Percentiles rank a stretch among this genome's conserved stretches.
phyloP scores from a whole-genome alignment of 2,329 filamentous ascomycete species.

The Tolypocladium pustulatum region DNA sequence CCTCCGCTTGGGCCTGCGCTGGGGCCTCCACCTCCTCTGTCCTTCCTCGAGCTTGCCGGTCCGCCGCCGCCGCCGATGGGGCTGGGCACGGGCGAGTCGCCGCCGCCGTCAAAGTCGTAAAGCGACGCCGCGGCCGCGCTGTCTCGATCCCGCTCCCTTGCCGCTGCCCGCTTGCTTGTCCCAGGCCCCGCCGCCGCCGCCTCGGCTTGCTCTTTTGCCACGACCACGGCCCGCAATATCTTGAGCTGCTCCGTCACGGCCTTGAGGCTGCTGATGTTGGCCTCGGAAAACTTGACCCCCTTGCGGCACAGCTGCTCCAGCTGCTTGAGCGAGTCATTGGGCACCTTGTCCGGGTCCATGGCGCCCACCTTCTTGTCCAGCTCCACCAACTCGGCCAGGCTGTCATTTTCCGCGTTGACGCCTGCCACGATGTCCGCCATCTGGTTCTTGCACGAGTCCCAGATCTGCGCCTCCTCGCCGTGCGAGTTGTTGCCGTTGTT shows the following conservation, averaged over 20 bases:
- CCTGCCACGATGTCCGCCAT: slow-evolving; percentile 27
- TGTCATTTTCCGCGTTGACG: slow-evolving; percentile 32
- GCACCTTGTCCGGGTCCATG: slow-evolving; percentile 26
- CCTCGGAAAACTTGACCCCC: slow-evolving; percentile 29
- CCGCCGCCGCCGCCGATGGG: slow-evolving; percentile 18
- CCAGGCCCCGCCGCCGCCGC: slow-evolving; percentile 10
- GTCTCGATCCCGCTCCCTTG: slow-evolving; percentile 15
- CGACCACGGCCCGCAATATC: slow-evolving; percentile 29
- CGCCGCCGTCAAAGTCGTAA: slow-evolving; percentile 33
- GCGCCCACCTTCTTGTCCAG: slow-evolving; percentile 30
- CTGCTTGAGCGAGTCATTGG: slow-evolving; percentile 25
- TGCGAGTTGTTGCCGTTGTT: slow-evolving; percentile 29
- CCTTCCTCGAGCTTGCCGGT: slow-evolving; percentile 19
- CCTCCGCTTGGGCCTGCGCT: background rate
- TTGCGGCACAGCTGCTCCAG: slow-evolving; percentile 33
- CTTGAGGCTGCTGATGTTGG: slow-evolving; percentile 24
- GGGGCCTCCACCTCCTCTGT: slow-evolving; percentile 9
- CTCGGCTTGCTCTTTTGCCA: slow-evolving; percentile 31
- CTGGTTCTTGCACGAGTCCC: slow-evolving; percentile 29
- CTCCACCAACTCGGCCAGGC: slow-evolving; percentile 25
- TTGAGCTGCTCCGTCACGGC: slow-evolving; percentile 30
- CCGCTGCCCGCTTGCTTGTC: slow-evolving; percentile 11
- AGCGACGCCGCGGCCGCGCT: slow-evolving; percentile 22
- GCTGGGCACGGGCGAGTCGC: slow-evolving; percentile 35
- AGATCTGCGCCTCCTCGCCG: slow-evolving; percentile 32